These are phyloP conservation scores for Pestalotiopsis sp. DNA, from an alignment of 2,329 filamentous ascomycete genomes.

Conservation along the genomic window DNA sequence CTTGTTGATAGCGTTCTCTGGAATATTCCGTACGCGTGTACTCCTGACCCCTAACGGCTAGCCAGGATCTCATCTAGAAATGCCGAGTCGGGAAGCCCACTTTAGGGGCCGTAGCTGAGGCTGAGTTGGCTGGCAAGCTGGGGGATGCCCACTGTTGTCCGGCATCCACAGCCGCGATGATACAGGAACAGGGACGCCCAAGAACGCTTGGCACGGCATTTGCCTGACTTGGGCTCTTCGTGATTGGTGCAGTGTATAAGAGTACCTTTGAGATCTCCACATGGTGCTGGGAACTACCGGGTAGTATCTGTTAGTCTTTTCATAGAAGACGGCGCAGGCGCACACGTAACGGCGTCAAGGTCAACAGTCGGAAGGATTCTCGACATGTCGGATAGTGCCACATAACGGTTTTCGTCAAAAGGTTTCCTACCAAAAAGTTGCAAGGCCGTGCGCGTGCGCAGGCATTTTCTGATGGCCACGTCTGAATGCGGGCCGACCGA, in stretches of 20 bases:
- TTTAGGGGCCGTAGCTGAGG: neutral
- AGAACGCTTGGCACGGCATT: neutral
- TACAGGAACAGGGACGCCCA: neutral
- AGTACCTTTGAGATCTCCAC: neutral
- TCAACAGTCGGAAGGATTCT: too few relatives aligned
- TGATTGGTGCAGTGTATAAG: neutral
- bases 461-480: too few relatives aligned
- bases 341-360: too few relatives aligned
- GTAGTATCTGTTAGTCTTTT: too few relatives aligned
- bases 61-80: neutral
- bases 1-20: neutral
- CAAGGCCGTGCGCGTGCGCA: too few relatives aligned
- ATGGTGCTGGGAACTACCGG: neutral
- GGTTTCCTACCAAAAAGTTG: too few relatives aligned
- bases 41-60: neutral
- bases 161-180: neutral
- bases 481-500: too few relatives aligned
- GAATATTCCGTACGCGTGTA: neutral
- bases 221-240: neutral
- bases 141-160: neutral
- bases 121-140: neutral
- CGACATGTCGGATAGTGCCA: too few relatives aligned
- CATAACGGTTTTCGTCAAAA: too few relatives aligned
- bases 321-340: too few relatives aligned
- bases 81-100: neutral